Evolutionary conservation across 495 filamentous ascomycete species (phyloP), one percentile per base, ranked within the genome.

Genomic region (Podospora anserina): DNA sequence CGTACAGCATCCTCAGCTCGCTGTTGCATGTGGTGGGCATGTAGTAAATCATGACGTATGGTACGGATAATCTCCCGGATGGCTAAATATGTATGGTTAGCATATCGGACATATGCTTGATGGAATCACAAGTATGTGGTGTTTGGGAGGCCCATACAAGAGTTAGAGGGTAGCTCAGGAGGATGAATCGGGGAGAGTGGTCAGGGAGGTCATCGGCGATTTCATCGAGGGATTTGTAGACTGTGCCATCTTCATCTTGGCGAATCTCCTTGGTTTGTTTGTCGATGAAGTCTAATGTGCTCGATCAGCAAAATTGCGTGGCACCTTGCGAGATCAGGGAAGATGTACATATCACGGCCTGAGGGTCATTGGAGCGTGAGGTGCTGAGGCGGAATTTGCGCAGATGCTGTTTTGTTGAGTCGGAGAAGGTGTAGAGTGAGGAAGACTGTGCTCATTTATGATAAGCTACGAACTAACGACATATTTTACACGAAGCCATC

Each of bases 1-100:
- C 95, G 80, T 99, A 99, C 81, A 93, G 85, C 95, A 97, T 98
- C 63, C 91, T 88, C 75, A 89, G 78, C 69, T 90, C 90, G 68
- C 82, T 85, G 77, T 95, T 96, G 81, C 91, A 93, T 59, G 94
- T 97, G 59, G 87, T 89, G 19, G 95, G 95, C 61, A 97, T 86
- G 79, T 94, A 97, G 82, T 93, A 97, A 53, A 99, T 81, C 75
- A 99, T 87, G 56, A 97, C 93, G 77, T 98, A 99, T 27, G 94
- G 95, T 7, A 80, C 78, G 11, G 79, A 81, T 30, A 81, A 55
- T 9, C 82, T 81, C 44, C 82, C 82, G 65, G 78, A 80, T n/a
- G 81, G 76, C 81, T 84, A 1, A 32, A 32, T 4, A 58, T 15
- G 56, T 4, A 30, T n/a, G 9, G 62, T 68, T 19, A 64, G 62